Evolutionary conservation across 768 basidiomycete species (phyloP), one percentile per base, ranked within the genome.

Genomic region (Russula sp.): DNA sequence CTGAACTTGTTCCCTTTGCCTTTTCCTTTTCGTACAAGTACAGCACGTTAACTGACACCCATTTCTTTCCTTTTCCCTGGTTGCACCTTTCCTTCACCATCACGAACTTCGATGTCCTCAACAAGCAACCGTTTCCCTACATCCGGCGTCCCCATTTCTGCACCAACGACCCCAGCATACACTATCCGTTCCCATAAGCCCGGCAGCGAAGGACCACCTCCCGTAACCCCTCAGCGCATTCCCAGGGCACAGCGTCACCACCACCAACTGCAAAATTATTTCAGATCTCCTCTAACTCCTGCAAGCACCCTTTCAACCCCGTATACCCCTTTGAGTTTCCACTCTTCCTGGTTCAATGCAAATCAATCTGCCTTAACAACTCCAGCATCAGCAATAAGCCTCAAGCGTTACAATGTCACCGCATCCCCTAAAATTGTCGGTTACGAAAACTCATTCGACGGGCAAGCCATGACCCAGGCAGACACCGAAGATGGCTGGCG

Each of bases 401-500:
- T 66, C 57, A 80, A 81, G 67, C 80, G 78, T 58, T 73, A 80
- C 72, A 72, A 78, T 44, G 74, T 77, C 51, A 70, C 77, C 24
- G 69, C 72, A 36, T 84, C 81, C 20, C 82, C 79, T 14, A 81
- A 81, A 69, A 77, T 78, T 44, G 73, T 42, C 18, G 54, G 49
- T 59, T 72, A 67, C 57, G 68, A 72, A 51, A 80, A 80, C 68
- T 49, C 66, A 5, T 60, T 67, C 40, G 65, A 57, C 38, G 54
- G 52, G 18, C 56, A 63, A 56, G 78, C 79, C 67, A 76, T 74
- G 67, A 81, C 79, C 70, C 76, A 85, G 26, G 82, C 84, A 18
- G 84, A 87, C 72, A 80, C 85, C 44, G 81, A 86, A 5, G 80
- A 81, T 38, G 89, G 83, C 72, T 91, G 89, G 89, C 81, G 89